Evolutionary conservation across 176 grass and related monocot species (phyloP).

Genomic region (Pontederia paniculata): DNA sequence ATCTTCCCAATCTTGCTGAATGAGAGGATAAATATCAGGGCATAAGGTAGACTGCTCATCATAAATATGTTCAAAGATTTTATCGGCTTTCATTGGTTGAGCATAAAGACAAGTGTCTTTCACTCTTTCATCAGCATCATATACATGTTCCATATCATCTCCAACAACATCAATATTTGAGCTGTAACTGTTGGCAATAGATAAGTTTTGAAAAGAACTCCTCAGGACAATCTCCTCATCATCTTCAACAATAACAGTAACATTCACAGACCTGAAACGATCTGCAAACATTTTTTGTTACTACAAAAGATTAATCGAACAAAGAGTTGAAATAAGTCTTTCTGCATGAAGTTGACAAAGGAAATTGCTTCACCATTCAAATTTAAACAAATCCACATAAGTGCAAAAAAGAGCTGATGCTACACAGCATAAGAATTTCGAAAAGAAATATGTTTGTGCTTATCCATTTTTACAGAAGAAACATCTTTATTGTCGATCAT

Average conservation of each 20-base stretch:
- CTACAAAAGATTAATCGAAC: constrained; percentile 12
- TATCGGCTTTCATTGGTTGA: constrained; percentile 70
- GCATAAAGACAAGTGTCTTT: constrained; percentile 44
- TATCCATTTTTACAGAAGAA: constrained; percentile 9
- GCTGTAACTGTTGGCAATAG: constrained; percentile 37
- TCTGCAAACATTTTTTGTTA: constrained; percentile 41
- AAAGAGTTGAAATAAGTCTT: constrained; percentile 11
- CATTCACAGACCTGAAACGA: constrained; percentile 27
- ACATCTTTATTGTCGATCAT: too few relatives aligned
- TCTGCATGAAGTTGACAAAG: background rate
- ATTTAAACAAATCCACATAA: too few relatives aligned
- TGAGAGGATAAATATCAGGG: constrained; percentile 87
- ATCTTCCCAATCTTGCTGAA: constrained; percentile 85
- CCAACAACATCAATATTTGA: constrained; percentile 35
- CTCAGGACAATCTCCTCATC: constrained; percentile 80
- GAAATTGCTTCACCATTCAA: too few relatives aligned
- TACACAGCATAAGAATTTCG: too few relatives aligned
- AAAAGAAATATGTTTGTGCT: constrained; percentile 7
- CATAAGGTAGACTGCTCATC: constrained; percentile 35
- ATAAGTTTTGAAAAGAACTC: constrained; percentile 41
- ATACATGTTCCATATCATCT: constrained; percentile 40
- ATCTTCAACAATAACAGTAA: constrained; percentile 79
- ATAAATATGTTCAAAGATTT: constrained; percentile 18
- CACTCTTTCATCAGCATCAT: constrained; percentile 28
- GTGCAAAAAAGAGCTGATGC: too few relatives aligned